phyloP scores from a whole-genome alignment of 306 rosid species.

The Malus orientalis region DNA sequence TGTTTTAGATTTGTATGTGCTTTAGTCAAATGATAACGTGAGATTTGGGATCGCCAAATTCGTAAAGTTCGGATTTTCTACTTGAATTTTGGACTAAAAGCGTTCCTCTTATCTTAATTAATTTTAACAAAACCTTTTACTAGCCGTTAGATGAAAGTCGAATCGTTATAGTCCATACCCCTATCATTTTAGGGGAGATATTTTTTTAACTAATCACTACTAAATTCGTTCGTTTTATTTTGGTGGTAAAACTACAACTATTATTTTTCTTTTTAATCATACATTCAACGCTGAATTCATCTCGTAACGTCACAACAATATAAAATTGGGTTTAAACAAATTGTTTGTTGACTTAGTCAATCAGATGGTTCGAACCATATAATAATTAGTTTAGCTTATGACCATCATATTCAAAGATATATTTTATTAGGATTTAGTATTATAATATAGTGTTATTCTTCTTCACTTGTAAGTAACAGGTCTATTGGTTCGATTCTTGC shows the following conservation, averaged over 20 bases:
- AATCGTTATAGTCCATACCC: neutral
- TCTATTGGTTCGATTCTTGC: fast-evolving
- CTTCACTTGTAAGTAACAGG: too few relatives aligned
- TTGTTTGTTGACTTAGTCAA: neutral
- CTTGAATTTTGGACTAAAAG: too few relatives aligned
- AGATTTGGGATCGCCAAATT: too few relatives aligned
- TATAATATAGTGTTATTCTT: fast-evolving
- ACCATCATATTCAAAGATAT: neutral
- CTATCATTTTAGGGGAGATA: neutral
- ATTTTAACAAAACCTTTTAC: neutral
- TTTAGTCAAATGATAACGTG: neutral
- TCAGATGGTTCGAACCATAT: neutral
- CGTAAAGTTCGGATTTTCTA: too few relatives aligned
- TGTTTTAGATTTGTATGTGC: neutral
- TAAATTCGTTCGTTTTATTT: neutral
- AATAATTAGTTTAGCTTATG: neutral
- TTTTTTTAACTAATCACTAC: neutral
- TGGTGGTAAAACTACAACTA: neutral
- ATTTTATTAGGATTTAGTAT: too few relatives aligned
- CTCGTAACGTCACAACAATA: neutral
- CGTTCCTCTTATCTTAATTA: neutral
- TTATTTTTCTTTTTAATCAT: neutral
- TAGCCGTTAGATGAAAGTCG: neutral
- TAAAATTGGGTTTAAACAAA: neutral
- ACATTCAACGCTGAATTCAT: neutral